Percentiles rank a stretch among this genome's conserved stretches.
phyloP scores from a whole-genome alignment of 257 asterid species.

The Nicotiana obtusifolia region DNA sequence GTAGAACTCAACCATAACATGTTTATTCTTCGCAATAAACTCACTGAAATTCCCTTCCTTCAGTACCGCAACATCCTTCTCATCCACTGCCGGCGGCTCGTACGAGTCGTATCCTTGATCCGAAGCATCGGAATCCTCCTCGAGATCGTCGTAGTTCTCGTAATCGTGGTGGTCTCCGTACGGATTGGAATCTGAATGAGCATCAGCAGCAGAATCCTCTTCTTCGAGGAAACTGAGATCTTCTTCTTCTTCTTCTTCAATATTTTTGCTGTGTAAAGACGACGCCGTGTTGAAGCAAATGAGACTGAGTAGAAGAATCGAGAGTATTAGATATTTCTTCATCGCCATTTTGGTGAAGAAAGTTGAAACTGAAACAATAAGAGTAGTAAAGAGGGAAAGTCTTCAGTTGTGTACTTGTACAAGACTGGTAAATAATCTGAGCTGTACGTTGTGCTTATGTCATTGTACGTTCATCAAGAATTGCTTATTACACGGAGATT shows the following conservation, averaged over 20 bases:
- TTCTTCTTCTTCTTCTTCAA: conserved; percentile 66
- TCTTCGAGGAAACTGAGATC: conserved; percentile 74
- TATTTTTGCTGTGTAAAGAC: conserved; percentile 9
- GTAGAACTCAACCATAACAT: conserved; percentile 91
- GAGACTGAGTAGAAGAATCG: conserved; percentile 34
- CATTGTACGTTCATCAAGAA: neutral
- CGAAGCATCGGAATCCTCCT: conserved; percentile 20
- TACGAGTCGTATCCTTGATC: conserved; percentile 26
- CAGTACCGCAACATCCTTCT: conserved; percentile 72
- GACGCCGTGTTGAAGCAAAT: conserved; percentile 22
- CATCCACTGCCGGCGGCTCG: conserved; percentile 53
- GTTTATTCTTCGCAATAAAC: conserved; percentile 54
- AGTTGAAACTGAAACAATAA: neutral
- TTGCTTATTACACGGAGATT: neutral
- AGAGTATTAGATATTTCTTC: conserved; percentile 22
- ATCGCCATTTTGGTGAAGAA: neutral
- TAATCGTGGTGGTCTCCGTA: conserved; percentile 36
- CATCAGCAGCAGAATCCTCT: conserved; percentile 26
- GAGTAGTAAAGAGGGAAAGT: neutral
- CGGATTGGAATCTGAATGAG: conserved; percentile 22
- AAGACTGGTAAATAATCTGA: neutral
- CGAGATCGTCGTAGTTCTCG: conserved; percentile 74
- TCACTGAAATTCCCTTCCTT: conserved; percentile 67
- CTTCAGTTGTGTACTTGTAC: neutral
- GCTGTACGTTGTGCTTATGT: neutral